Conservation (phyloP, 2,329 filamentous ascomycete species). For the Cadophora sp. region DNA sequence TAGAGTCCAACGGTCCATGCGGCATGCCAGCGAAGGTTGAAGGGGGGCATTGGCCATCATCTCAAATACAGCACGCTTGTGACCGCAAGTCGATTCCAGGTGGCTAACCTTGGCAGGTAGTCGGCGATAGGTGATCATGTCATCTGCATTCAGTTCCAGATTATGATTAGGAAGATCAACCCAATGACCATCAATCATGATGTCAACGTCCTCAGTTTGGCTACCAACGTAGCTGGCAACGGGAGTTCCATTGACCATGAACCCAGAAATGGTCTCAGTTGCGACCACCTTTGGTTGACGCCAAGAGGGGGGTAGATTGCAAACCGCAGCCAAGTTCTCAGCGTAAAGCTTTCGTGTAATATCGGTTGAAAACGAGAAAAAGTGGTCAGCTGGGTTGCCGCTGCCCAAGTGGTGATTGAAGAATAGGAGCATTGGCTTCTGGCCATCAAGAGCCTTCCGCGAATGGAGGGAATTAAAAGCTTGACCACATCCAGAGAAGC, state of each 20-base stretch:
- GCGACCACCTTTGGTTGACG: constrained; percentile 2
- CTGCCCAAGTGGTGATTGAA: constrained; percentile 58
- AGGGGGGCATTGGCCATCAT: constrained; percentile 37
- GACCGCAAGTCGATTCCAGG: not conserved
- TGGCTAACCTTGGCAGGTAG: not conserved
- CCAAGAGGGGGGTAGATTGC: not conserved
- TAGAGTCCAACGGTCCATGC: not conserved
- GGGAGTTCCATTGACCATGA: not conserved
- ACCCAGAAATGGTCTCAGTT: not conserved
- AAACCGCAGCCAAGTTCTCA: not conserved
- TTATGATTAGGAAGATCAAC: not conserved
- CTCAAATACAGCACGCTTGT: constrained; percentile 27
- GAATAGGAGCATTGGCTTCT: constrained; percentile 58
- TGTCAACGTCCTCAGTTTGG: not conserved
- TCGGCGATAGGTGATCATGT: not conserved
- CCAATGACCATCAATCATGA: constrained; percentile 5
- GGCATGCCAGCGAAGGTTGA: not conserved
- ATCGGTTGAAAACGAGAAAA: constrained; percentile 61
- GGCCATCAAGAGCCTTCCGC: constrained; percentile 9
- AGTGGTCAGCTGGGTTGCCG: constrained; percentile 54
- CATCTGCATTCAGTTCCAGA: not conserved
- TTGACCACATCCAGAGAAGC: constrained; percentile 63
- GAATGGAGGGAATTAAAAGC: constrained; percentile 60
- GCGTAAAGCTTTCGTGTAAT: constrained; percentile 4
- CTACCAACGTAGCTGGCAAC: not conserved